Evolutionary conservation across 2,329 filamentous ascomycete genomes (phyloP).

Genomic region (Penicillium sp.): DNA sequence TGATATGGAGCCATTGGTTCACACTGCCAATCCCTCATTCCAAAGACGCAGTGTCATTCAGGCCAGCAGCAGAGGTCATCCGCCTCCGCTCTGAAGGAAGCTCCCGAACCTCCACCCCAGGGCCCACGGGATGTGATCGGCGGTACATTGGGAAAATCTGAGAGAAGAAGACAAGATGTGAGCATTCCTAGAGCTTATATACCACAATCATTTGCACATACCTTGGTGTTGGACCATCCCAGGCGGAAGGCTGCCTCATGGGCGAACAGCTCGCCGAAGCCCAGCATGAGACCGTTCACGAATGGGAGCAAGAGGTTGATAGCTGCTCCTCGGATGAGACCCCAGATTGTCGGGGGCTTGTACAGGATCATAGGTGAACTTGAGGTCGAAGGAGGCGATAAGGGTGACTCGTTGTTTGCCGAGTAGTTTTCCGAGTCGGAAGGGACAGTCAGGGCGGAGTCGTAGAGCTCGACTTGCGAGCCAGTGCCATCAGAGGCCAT

Average conservation of each 20-base stretch:
- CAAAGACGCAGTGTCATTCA: conserved; percentile 68
- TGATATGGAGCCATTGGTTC: neutral
- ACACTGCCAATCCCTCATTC: conserved; percentile 51
- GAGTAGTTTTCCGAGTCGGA: conserved; percentile 54
- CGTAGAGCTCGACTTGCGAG: conserved; percentile 43
- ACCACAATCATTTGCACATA: conserved; percentile 47
- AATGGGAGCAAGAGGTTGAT: conserved; percentile 97
- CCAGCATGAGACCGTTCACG: conserved; percentile 96
- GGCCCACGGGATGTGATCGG: conserved; percentile 68
- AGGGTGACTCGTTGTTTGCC: conserved; percentile 40
- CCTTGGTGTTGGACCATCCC: conserved; percentile 93
- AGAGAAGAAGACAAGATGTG: neutral
- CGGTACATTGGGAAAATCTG: conserved; percentile 64
- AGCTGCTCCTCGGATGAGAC: conserved; percentile 79
- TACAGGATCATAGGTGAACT: conserved; percentile 63
- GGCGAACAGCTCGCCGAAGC: conserved; percentile 94
- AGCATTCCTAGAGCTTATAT: neutral
- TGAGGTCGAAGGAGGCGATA: conserved; percentile 38
- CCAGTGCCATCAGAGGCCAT: conserved; percentile 39
- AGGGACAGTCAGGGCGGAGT: conserved; percentile 48
- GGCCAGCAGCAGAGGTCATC: conserved; percentile 50
- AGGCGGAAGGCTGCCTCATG: conserved; percentile 92
- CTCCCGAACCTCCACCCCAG: conserved; percentile 78
- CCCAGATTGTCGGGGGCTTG: conserved; percentile 83
- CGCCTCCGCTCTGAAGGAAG: conserved; percentile 59